A percentile compares a stretch with the other conserved stretches of the same genome.
phyloP scores from a whole-genome alignment of 208 protist genomes.

The Leishmania tropica region DNA sequence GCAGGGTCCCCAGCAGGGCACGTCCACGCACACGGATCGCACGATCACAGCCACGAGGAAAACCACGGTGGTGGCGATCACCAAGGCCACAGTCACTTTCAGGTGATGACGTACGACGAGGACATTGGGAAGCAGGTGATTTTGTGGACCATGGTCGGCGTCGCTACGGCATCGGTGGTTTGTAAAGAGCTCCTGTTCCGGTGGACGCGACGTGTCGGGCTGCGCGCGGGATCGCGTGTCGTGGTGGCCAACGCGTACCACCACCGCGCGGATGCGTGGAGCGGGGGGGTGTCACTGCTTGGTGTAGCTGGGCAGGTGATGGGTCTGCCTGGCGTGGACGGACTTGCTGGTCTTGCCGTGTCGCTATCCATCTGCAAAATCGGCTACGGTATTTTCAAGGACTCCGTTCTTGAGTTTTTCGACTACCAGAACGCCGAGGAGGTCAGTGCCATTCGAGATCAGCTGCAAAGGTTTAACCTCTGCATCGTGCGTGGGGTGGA shows the following conservation, averaged over 20 bases:
- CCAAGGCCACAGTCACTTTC: slow-evolving; percentile 84
- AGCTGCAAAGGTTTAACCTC: slow-evolving; percentile 63
- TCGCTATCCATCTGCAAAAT: slow-evolving; percentile 83
- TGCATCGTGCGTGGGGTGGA: slow-evolving; percentile 20
- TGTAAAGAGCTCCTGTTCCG: slow-evolving; percentile 84
- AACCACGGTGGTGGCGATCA: slow-evolving; percentile 32
- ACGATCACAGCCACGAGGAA: slow-evolving; percentile 21
- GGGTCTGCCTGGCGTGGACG: slow-evolving; percentile 79
- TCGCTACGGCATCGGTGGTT: slow-evolving; percentile 69
- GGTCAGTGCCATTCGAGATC: slow-evolving; percentile 55
- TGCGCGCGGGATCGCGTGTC: slow-evolving; percentile 76
- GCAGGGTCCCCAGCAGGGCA: neutral
- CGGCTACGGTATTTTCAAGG: slow-evolving; percentile 66
- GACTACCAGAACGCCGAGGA: slow-evolving; percentile 82
- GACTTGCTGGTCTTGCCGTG: slow-evolving; percentile 74
- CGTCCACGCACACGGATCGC: neutral
- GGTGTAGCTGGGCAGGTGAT: slow-evolving; percentile 74
- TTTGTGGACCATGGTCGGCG: slow-evolving; percentile 83
- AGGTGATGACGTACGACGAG: slow-evolving; percentile 60
- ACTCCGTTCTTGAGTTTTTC: slow-evolving; percentile 83
- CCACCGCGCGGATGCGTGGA: slow-evolving; percentile 90
- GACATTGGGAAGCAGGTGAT: slow-evolving; percentile 54
- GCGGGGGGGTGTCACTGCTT: slow-evolving; percentile 77
- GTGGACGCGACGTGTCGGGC: slow-evolving; percentile 77
- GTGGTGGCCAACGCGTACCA: slow-evolving; percentile 91